These are phyloP conservation scores for Acacia pycnantha DNA, from an alignment of 331 rosid genomes.

Conservation along the genomic window DNA sequence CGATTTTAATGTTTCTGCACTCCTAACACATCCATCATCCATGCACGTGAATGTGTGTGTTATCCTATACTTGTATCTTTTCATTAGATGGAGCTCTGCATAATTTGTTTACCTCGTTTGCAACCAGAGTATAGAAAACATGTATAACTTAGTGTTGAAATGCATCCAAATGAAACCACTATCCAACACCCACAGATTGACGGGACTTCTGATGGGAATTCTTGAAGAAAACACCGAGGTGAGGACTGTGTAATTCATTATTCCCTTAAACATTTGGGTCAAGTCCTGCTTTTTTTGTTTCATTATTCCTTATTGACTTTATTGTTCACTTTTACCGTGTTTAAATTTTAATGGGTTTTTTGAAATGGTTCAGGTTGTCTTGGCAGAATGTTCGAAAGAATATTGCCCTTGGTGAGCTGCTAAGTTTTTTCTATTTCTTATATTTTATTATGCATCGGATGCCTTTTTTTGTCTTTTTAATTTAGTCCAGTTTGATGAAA, in stretches of 20 bases:
- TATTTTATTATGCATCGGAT: background rate
- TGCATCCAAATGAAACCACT: conserved; percentile 76
- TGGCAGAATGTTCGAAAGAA: conserved; percentile 87
- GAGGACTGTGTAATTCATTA: conserved; percentile 14
- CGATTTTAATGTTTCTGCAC: background rate
- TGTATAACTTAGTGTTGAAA: conserved; percentile 77
- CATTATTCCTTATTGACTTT: conserved; percentile 15
- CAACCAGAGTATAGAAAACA: conserved; percentile 85
- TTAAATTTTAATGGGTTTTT: conserved; percentile 31
- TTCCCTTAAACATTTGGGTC: conserved; percentile 9
- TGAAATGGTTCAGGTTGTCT: conserved; percentile 74
- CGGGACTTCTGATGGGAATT: conserved; percentile 73
- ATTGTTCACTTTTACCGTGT: conserved; percentile 11
- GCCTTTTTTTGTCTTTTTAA: background rate
- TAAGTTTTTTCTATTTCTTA: background rate
- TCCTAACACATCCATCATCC: background rate
- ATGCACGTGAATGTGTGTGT: background rate
- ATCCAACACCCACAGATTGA: conserved; percentile 56
- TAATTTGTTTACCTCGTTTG: conserved; percentile 12
- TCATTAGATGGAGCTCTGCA: conserved; percentile 19
- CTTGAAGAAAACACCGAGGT: conserved; percentile 95
- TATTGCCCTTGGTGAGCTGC: conserved; percentile 95
- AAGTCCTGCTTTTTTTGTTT: background rate
- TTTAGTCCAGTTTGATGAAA: conserved; percentile 20
- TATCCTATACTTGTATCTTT: conserved; percentile 10